Evolutionary conservation across 805 yeast genomes (phyloP).

Genomic region (Sugiyamaella americana): DNA sequence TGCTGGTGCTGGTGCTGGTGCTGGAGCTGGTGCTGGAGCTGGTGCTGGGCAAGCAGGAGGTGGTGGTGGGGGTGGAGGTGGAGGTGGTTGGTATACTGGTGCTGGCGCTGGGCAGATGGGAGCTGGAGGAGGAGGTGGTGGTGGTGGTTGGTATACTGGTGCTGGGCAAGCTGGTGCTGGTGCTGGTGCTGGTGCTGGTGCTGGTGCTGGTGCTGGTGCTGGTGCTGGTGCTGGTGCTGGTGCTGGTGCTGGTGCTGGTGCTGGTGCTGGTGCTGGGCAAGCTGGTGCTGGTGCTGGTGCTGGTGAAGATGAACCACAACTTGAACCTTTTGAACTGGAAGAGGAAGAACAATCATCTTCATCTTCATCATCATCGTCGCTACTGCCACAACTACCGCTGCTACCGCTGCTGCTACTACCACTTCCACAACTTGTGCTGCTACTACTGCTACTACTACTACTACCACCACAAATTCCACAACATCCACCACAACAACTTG

Average conservation of each 20-base stretch:
- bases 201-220: not conserved
- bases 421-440: slow-evolving; percentile 1
- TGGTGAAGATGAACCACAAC: slow-evolving; percentile 1
- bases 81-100: not conserved
- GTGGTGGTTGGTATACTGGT: not conserved
- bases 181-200: slow-evolving; percentile 5
- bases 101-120: not conserved
- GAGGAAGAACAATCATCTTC: not conserved
- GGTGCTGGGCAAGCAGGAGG: slow-evolving; percentile 5
- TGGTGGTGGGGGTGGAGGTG: slow-evolving; percentile 10
- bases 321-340: not conserved
- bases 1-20: slow-evolving; percentile 13
- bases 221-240: not conserved
- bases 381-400: not conserved
- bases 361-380: not conserved
- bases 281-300: slow-evolving; percentile 11
- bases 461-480: slow-evolving; percentile 6
- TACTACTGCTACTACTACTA: slow-evolving; percentile 1
- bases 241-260: not conserved
- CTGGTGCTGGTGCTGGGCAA: slow-evolving; percentile 6
- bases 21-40: slow-evolving; percentile 9
- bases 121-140: not conserved
- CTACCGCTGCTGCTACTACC: not conserved
- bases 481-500: slow-evolving; percentile 9
- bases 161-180: slow-evolving; percentile 6